Evolutionary conservation across 1,284 basidiomycete species (phyloP).

Genomic region (Ceratobasidium sp.): DNA sequence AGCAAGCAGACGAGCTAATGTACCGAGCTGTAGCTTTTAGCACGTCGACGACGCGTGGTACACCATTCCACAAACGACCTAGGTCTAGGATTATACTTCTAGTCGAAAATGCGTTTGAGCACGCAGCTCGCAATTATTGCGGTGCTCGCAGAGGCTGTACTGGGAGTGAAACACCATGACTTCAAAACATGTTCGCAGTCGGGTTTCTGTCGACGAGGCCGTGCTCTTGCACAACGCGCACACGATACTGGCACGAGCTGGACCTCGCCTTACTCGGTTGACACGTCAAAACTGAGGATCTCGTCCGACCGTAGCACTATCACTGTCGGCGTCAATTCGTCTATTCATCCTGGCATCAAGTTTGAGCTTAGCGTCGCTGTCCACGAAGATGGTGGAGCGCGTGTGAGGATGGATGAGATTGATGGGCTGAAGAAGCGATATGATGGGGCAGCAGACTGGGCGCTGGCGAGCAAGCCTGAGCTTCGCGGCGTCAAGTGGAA

Average conservation of each 20-base stretch:
- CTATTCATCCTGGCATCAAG: slow-evolving; percentile 81
- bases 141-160: slow-evolving; percentile 42
- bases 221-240: slow-evolving; percentile 79
- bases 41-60: slow-evolving; percentile 3
- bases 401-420: slow-evolving; percentile 88
- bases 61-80: slow-evolving; percentile 9
- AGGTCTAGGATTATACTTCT: neutral
- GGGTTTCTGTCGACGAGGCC: slow-evolving; percentile 89
- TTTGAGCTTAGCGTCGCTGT: slow-evolving; percentile 84
- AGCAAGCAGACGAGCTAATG: neutral
- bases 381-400: slow-evolving; percentile 83
- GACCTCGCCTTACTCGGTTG: slow-evolving; percentile 85
- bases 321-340: slow-evolving; percentile 75
- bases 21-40: neutral
- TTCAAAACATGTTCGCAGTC: slow-evolving; percentile 93
- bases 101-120: slow-evolving; percentile 33
- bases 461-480: slow-evolving; percentile 74
- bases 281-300: slow-evolving; percentile 63
- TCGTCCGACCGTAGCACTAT: slow-evolving; percentile 67
- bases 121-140: slow-evolving; percentile 41
- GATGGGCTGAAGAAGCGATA: slow-evolving; percentile 81
- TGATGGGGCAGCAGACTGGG: slow-evolving; percentile 90
- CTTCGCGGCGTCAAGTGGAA: slow-evolving; percentile 68
- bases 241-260: slow-evolving; percentile 67
- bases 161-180: slow-evolving; percentile 68